A percentile compares a stretch with the other conserved stretches of the same genome.
Conservation (phyloP, 306 rosid genomes). For the Castanospermum australe region DNA sequence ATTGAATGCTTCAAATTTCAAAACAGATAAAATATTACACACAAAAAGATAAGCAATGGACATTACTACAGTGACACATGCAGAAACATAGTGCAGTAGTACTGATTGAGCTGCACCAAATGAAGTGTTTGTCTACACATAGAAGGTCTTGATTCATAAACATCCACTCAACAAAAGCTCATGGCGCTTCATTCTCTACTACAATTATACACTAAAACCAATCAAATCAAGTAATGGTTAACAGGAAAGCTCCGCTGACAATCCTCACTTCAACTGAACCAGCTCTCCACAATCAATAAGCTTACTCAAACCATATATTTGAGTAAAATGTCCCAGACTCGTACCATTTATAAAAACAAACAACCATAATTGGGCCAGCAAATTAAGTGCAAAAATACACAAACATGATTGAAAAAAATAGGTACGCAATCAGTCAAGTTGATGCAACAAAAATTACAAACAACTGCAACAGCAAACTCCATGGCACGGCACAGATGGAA, state of each 20-base stretch:
- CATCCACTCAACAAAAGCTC: conserved; percentile 17
- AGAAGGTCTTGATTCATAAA: neutral
- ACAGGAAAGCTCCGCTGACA: neutral
- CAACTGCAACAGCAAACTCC: no score
- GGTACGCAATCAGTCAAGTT: neutral
- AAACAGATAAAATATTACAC: no score
- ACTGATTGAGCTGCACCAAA: neutral
- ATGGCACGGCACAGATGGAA: neutral
- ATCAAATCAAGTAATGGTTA: neutral
- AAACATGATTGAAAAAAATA: neutral
- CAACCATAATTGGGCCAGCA: neutral
- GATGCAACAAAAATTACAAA: neutral
- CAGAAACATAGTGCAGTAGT: no score
- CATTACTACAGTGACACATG: no score
- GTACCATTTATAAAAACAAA: no score
- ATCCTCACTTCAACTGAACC: conserved; percentile 10
- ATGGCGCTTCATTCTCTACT: neutral
- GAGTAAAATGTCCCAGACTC: conserved; percentile 5
- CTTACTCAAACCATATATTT: conserved; percentile 23
- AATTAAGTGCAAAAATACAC: neutral
- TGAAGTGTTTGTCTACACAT: neutral
- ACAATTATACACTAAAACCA: neutral
- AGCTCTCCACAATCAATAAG: conserved; percentile 1
- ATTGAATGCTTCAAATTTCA: no score
- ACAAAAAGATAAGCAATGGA: no score